Base-by-base conservation (phyloP, 805 yeast species). In the Candida multigemmis region DNA sequence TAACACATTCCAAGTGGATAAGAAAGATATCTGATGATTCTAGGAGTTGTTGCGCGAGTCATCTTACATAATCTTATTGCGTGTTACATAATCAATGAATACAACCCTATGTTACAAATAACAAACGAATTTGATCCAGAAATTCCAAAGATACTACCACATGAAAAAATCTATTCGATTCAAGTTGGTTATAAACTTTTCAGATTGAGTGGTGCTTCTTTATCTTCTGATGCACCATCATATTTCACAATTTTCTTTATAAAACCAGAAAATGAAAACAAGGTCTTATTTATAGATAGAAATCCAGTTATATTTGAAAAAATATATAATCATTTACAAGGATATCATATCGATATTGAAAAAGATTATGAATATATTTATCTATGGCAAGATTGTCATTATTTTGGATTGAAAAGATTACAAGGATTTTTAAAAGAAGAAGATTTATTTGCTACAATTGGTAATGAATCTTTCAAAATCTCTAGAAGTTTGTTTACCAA, bases 221-320 rank as follows among this genome's bases (percentile, higher is more conserved):
- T 86, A 20, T 78, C 85, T 14, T 80, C 81, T 2, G 96, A 86
- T 53, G 77, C 78, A 0, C 96, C 96, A 0, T 82, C 93, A 4
- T 85, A 81, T 47, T 87, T 86, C 58, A 84, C 96, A 3, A 60
- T 67, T 15, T 83, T 61, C 54, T 86, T 86, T 47, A 39, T 42
- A 4, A 42, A 55, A 12, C 50, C 51, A 5, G 58, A 40, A 3
- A 66, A 65, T 32, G 41, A 50, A 11, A 57, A 54, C 6, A 60
- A 56, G 21, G 53, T 66, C 1, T 48, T 83, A 7, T 74, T 72
- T 40, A 72, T 86, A 29, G 96, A 86, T 48, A 58, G 96, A 19
- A 76, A 78, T 7, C 79, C 93, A 0, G 57, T 50, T 2, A 69
- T 82, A 0, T 86, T 86, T 47, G 70, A 72, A 30, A 58, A 63